Conservation (phyloP, 768 basidiomycete species). For the Neoboletus magnificus region DNA sequence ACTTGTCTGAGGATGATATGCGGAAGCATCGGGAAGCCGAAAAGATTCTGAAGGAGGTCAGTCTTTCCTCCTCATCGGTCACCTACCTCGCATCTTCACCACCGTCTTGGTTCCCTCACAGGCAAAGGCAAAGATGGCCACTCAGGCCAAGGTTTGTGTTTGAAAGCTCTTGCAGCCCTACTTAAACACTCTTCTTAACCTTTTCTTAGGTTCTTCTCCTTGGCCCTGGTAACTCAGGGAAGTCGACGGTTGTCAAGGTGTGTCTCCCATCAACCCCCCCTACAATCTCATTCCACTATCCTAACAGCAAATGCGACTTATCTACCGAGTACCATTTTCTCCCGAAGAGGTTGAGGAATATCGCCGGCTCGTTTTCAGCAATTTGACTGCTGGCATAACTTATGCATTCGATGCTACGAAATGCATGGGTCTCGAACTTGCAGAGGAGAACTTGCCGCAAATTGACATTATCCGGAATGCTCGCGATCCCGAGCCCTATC, state of each 20-base stretch:
- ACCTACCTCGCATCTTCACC: not conserved
- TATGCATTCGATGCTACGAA: constrained; percentile 85
- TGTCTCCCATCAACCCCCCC: not conserved
- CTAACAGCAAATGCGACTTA: constrained; percentile 90
- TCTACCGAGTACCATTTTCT: constrained; percentile 84
- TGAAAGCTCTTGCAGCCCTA: not conserved
- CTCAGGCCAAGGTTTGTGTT: constrained; percentile 68
- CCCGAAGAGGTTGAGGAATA: constrained; percentile 81
- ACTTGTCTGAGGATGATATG: constrained; percentile 68
- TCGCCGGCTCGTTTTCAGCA: constrained; percentile 90
- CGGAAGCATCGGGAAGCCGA: constrained; percentile 65
- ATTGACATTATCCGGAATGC: constrained; percentile 65
- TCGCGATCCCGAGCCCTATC: constrained; percentile 71
- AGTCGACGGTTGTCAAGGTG: constrained; percentile 89
- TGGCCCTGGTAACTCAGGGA: constrained; percentile 92
- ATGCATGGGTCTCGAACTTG: constrained; percentile 77
- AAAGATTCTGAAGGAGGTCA: constrained; percentile 72
- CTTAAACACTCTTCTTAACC: not conserved
- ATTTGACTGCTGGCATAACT: constrained; percentile 82
- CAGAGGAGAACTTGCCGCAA: constrained; percentile 54
- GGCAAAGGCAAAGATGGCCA: constrained; percentile 70
- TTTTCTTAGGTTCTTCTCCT: constrained; percentile 70
- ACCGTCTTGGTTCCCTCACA: constrained; percentile 27
- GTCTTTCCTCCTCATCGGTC: constrained; percentile 20
- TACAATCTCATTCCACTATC: not conserved